A percentile compares a stretch with the other conserved stretches of the same genome.
Evolutionary conservation across 1,284 basidiomycete species (phyloP).

Genomic region (Ceratobasidium sp.): DNA sequence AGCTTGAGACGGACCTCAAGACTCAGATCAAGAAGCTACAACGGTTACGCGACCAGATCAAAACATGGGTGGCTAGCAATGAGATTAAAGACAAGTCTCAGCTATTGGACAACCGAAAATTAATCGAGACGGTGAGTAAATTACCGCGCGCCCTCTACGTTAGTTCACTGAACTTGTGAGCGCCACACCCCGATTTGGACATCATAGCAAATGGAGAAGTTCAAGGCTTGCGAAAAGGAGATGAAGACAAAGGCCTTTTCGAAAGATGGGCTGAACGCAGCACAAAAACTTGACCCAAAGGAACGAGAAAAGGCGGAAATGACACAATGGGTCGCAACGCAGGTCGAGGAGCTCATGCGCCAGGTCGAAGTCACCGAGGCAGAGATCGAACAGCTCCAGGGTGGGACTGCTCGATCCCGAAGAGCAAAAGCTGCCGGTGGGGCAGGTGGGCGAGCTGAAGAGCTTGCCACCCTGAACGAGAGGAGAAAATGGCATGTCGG

Average conservation of each 20-base stretch:
- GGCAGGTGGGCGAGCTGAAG: slow-evolving; percentile 76
- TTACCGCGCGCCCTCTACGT: slow-evolving; percentile 45
- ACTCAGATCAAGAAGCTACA: slow-evolving; percentile 99
- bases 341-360: slow-evolving; percentile 91
- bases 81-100: slow-evolving; percentile 99
- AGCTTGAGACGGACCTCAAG: slow-evolving; percentile 93
- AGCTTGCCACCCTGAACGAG: slow-evolving; percentile 92
- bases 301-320: slow-evolving; percentile 96
- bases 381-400: slow-evolving; percentile 91
- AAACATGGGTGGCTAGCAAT: slow-evolving; percentile 97
- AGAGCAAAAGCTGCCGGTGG: slow-evolving; percentile 82
- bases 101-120: slow-evolving; percentile 90
- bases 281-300: slow-evolving; percentile 93
- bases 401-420: slow-evolving; percentile 55
- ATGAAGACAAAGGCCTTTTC: slow-evolving; percentile 99
- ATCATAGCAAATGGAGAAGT: slow-evolving; percentile 99
- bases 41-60: slow-evolving; percentile 97
- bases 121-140: slow-evolving; percentile 94
- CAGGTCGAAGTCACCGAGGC: slow-evolving; percentile 97
- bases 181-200: slow-evolving; percentile 30
- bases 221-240: slow-evolving; percentile 99
- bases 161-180: slow-evolving; percentile 26
- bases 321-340: slow-evolving; percentile 84
- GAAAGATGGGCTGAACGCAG: slow-evolving; percentile 96
- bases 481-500: slow-evolving; percentile 95